phyloP scores from a whole-genome alignment of 352 stramenopile genomes.

The Aphanomyces cochlioides region DNA sequence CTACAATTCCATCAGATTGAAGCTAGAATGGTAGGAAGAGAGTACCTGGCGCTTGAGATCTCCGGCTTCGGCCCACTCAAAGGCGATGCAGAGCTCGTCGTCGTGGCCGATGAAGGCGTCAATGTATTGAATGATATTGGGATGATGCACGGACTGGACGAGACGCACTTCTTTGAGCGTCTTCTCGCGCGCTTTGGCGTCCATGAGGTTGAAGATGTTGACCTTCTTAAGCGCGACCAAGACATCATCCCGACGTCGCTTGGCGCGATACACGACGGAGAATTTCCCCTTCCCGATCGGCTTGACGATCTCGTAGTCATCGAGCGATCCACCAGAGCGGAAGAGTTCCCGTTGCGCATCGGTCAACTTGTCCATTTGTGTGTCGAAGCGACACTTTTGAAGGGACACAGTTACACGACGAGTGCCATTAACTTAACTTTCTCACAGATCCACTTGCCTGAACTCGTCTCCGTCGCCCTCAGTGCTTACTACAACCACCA shows the following conservation, averaged over 20 bases:
- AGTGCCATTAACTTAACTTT: not conserved
- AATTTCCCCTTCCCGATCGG: conserved; percentile 93
- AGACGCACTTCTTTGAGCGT: conserved; percentile 88
- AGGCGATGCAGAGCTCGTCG: conserved; percentile 91
- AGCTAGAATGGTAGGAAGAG: not conserved
- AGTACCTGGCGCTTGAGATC: conserved; percentile 89
- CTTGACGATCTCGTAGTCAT: conserved; percentile 81
- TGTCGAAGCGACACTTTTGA: not conserved
- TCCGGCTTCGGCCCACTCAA: conserved; percentile 91
- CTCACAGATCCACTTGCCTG: conserved; percentile 12
- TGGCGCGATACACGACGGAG: conserved; percentile 88
- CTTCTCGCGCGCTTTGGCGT: conserved; percentile 86
- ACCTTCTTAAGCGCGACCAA: conserved; percentile 93
- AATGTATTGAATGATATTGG: conserved; percentile 90
- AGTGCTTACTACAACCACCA: not conserved
- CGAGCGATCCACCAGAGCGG: conserved; percentile 44
- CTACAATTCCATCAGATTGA: conserved; percentile 16
- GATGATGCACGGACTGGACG: conserved; percentile 85
- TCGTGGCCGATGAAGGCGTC: conserved; percentile 85
- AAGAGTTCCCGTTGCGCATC: conserved; percentile 68
- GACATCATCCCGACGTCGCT: conserved; percentile 54
- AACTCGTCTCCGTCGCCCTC: conserved; percentile 5
- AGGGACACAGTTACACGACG: not conserved
- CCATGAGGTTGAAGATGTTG: conserved; percentile 88
- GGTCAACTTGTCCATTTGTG: conserved; percentile 68